Percentiles rank a stretch among this genome's conserved stretches.
These are phyloP conservation scores for Fusarium dimerum DNA, from an alignment of 2,329 filamentous ascomycete species.

Conservation along the genomic window DNA sequence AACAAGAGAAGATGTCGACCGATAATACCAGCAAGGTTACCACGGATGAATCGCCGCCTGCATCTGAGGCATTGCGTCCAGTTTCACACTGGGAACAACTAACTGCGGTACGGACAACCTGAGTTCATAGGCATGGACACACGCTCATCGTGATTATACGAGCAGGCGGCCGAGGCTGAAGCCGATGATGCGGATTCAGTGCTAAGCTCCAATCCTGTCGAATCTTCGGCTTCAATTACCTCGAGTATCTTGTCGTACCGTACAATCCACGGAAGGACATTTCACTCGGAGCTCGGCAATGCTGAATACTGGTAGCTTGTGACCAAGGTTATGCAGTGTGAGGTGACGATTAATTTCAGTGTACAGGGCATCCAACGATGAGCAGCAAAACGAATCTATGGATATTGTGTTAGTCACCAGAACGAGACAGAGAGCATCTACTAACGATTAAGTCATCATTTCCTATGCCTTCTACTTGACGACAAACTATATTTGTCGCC, in stretches of 20 bases:
- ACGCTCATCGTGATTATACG: not conserved
- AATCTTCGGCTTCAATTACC: not conserved
- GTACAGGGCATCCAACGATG: not conserved
- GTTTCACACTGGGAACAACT: slow-evolving; percentile 6
- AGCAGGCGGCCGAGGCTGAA: not conserved
- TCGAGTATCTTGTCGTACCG: not conserved
- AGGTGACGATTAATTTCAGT: not conserved
- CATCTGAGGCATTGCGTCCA: not conserved
- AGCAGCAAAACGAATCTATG: not conserved
- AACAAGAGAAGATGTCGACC: no score
- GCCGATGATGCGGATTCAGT: not conserved
- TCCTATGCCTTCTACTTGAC: not conserved
- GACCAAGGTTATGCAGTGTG: not conserved
- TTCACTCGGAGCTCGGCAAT: not conserved
- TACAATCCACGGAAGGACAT: not conserved
- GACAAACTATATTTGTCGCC: not conserved
- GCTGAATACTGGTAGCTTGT: not conserved
- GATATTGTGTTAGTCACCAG: not conserved
- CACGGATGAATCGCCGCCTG: not conserved
- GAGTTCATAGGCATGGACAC: rapidly evolving
- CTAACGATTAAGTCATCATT: not conserved
- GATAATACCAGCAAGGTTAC: no score
- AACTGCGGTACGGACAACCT: not conserved
- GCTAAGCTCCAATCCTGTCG: not conserved
- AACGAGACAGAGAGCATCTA: not conserved